These are phyloP conservation scores for Coemansia reversa DNA, from an alignment of 192 early-diverging fungal species.

Conservation along the genomic window DNA sequence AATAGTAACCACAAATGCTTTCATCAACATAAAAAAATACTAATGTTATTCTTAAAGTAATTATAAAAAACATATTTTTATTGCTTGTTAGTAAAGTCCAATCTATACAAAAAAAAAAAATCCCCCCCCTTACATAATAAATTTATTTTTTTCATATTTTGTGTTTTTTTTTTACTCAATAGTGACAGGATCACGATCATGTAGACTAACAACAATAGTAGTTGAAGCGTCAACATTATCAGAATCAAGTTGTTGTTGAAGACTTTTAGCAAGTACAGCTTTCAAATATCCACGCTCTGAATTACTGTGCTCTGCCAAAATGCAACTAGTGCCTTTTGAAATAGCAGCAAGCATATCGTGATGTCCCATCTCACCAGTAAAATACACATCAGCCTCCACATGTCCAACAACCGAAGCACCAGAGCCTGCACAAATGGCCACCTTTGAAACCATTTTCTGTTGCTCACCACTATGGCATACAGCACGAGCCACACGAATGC, in stretches of 20 bases:
- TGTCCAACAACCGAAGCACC: constrained; percentile 65
- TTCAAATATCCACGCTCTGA: constrained; percentile 85
- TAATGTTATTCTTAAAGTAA: too few relatives aligned
- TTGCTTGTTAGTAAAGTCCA: too few relatives aligned
- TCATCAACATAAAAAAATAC: too few relatives aligned
- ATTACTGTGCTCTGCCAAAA: constrained; percentile 90
- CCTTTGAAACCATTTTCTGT: constrained; percentile 59
- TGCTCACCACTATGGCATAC: constrained; percentile 36
- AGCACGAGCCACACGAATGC: constrained; percentile 75
- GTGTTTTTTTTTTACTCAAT: constrained; percentile 44
- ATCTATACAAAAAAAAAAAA: too few relatives aligned
- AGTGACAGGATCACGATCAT: constrained; percentile 77
- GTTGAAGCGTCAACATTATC: constrained; percentile 51
- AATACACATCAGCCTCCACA: constrained; percentile 71
- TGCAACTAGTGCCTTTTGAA: constrained; percentile 73
- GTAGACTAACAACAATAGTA: constrained; percentile 66
- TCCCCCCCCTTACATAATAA: too few relatives aligned
- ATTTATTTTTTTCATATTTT: too few relatives aligned
- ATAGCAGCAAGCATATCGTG: constrained; percentile 88
- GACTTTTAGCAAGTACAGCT: constrained; percentile 60
- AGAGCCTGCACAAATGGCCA: constrained; percentile 94
- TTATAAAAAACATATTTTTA: too few relatives aligned
- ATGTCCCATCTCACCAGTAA: constrained; percentile 95
- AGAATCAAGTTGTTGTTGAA: constrained; percentile 54
- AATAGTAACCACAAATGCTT: too few relatives aligned